These are phyloP conservation scores for Globisporangium radiosum DNA, from an alignment of 352 stramenopile genomes.

Conservation along the genomic window DNA sequence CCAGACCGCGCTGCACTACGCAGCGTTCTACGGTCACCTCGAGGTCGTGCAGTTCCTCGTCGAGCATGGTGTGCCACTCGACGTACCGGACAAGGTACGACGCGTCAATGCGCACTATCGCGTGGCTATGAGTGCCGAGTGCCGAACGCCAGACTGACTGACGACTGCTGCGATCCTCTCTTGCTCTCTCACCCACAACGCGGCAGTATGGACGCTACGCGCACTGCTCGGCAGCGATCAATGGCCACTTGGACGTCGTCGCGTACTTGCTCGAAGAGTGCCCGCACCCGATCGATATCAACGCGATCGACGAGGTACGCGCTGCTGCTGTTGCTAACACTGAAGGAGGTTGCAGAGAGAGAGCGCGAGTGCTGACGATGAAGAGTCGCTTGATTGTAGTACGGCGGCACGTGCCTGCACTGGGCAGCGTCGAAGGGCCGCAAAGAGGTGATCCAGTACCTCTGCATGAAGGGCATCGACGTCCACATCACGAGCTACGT, in stretches of 20 bases:
- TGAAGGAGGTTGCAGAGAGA: not conserved
- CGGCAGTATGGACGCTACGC: conserved; percentile 59
- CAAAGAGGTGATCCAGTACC: conserved; percentile 85
- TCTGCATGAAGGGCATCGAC: conserved; percentile 86
- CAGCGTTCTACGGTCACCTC: conserved; percentile 81
- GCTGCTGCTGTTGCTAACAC: not conserved
- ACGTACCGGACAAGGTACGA: conserved; percentile 68
- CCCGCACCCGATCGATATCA: conserved; percentile 76
- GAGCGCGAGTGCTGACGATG: too few relatives aligned
- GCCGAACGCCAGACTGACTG: not conserved
- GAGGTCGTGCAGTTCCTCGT: conserved; percentile 84
- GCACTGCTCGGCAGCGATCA: conserved; percentile 80
- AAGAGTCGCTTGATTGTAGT: conserved; percentile 24
- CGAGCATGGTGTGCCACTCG: conserved; percentile 73
- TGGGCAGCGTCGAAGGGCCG: conserved; percentile 79
- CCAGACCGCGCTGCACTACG: conserved; percentile 82
- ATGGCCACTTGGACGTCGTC: conserved; percentile 83
- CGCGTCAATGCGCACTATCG: not conserved
- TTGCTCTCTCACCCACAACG: too few relatives aligned
- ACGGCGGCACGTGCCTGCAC: conserved; percentile 79
- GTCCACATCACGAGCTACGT: conserved; percentile 88
- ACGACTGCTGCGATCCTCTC: not conserved
- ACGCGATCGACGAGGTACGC: conserved; percentile 77
- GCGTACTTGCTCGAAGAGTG: conserved; percentile 80
- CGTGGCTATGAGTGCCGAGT: not conserved